Percentiles rank a stretch among this genome's conserved stretches.
These are phyloP conservation scores for Candida ficus DNA, from an alignment of 805 yeast species.

Conservation along the genomic window DNA sequence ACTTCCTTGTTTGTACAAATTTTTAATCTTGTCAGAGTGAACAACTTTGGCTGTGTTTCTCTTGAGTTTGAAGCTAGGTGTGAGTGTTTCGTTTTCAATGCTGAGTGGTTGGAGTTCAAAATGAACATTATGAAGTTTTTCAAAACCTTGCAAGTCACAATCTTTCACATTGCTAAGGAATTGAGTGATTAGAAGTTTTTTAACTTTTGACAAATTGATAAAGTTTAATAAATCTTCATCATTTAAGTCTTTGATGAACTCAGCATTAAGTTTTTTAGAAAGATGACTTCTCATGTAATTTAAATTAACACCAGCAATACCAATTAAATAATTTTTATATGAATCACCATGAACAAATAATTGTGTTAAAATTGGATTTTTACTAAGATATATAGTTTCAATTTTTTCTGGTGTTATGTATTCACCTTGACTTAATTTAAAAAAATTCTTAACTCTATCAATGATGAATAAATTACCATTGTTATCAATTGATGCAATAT, in stretches of 20 bases:
- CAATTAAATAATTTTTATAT: conserved; percentile 43
- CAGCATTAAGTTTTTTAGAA: conserved; percentile 9
- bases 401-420: conserved; percentile 62
- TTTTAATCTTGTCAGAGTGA: conserved; percentile 35
- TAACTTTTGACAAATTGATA: conserved; percentile 4
- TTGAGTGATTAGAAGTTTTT: neutral
- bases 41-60: conserved; percentile 43
- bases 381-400: conserved; percentile 48
- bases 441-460: conserved; percentile 53
- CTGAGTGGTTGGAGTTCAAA: conserved; percentile 56
- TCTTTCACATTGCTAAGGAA: conserved; percentile 5
- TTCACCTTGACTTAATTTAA: conserved; percentile 49
- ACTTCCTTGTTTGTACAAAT: conserved; percentile 45
- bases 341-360: conserved; percentile 55
- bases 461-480: conserved; percentile 47
- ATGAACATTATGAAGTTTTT: conserved; percentile 49
- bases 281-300: conserved; percentile 11
- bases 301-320: conserved; percentile 49
- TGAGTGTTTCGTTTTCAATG: conserved; percentile 52
- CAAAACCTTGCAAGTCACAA: conserved; percentile 49
- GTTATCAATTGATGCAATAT: conserved; percentile 40
- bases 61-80: conserved; percentile 60
- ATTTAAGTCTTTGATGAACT: conserved; percentile 3
- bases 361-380: conserved; percentile 38
- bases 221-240: conserved; percentile 3